Evolutionary conservation across 2,329 filamentous ascomycete genomes (phyloP).

Genomic region (Aspergillus intermedius): DNA sequence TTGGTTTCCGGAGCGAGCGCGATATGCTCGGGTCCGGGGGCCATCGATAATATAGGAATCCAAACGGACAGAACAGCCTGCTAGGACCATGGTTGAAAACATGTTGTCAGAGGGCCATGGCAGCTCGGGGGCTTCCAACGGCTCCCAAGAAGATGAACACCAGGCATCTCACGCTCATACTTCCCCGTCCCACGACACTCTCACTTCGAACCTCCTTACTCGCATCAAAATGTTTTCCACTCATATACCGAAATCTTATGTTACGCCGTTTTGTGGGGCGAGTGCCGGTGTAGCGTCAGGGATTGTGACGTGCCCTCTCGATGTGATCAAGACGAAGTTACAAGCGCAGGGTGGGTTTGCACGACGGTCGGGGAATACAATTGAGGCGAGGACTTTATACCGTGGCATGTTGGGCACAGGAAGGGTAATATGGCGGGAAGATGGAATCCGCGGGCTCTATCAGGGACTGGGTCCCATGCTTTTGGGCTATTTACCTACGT

Average conservation of each 20-base stretch:
- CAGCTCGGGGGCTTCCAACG: slow-evolving; percentile 27
- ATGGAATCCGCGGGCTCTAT: slow-evolving; percentile 86
- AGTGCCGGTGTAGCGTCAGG: slow-evolving; percentile 88
- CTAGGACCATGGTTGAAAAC: slow-evolving; percentile 31
- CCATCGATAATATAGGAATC: slow-evolving; percentile 31
- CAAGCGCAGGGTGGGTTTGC: slow-evolving; percentile 86
- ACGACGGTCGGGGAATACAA: slow-evolving; percentile 34
- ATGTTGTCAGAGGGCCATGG: slow-evolving; percentile 43
- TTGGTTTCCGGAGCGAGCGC: slow-evolving; percentile 37
- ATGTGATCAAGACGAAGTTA: slow-evolving; percentile 98
- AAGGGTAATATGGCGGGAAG: slow-evolving; percentile 75
- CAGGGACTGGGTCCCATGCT: slow-evolving; percentile 90
- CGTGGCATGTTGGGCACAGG: slow-evolving; percentile 82
- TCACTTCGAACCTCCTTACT: slow-evolving; percentile 24
- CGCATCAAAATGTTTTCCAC: slow-evolving; percentile 39
- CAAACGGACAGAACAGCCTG: slow-evolving; percentile 29
- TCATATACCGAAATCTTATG: slow-evolving; percentile 48
- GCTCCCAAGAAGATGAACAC: slow-evolving; percentile 26
- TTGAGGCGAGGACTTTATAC: slow-evolving; percentile 58
- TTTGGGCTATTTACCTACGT: slow-evolving; percentile 90
- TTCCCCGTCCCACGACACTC: slow-evolving; percentile 21
- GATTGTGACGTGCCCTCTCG: slow-evolving; percentile 89
- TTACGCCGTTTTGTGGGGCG: slow-evolving; percentile 82
- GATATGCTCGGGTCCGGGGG: slow-evolving; percentile 37
- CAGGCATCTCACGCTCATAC: slow-evolving; percentile 18